Base-by-base conservation (phyloP, 805 yeast genomes). In the Saccharomyces mikatae region DNA sequence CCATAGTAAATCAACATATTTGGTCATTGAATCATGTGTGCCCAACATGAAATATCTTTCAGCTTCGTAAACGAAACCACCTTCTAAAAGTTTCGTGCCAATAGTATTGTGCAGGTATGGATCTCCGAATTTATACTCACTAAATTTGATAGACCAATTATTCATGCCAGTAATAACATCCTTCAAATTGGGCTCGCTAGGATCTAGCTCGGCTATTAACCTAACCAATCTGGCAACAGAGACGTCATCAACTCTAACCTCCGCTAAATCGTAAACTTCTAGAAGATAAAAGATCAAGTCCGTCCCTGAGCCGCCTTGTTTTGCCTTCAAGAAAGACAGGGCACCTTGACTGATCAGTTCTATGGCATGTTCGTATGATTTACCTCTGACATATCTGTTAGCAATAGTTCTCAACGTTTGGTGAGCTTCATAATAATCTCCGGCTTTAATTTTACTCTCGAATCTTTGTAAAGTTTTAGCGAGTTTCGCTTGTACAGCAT, bases 381-480 rank as follows among this genome's bases (percentile, higher is more conserved):
- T 81, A 26, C 83, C 67, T 58, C 87, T 81, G 47, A 87, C 85
- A 65, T 87, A 86, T 66, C 99, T 78, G 60, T 90, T 90, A 46
- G 88, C 87, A 52, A 92, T 87, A 5, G 98, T 89, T 64, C 97
- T 77, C 51, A 94, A 77, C 0, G 96, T 91, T 70, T 94, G 98
- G 68, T 92, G 97, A 0, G 98, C 98, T 68, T 94, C 99, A 68
- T 92, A 92, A 72, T 78, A 89, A 53, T 90, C 87, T 2, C 88
- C 89, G 50, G 78, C 78, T 51, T 78, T 80, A 58, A 92, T 85
- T 62, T 87, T 84, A 27, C 63, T 78, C 64, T 83, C 80, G 72
- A 86, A 86, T 60, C 94, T 74, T 24, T 77, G 81, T 48, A 86
- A 69, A 1, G 89, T 84, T 62, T 80, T 78, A 52, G 78, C 76